Percentiles rank a stretch among this genome's conserved stretches.
These are phyloP conservation scores for Trichoderma atrobrunneum DNA, from an alignment of 2,329 filamentous ascomycete genomes.

Conservation along the genomic window DNA sequence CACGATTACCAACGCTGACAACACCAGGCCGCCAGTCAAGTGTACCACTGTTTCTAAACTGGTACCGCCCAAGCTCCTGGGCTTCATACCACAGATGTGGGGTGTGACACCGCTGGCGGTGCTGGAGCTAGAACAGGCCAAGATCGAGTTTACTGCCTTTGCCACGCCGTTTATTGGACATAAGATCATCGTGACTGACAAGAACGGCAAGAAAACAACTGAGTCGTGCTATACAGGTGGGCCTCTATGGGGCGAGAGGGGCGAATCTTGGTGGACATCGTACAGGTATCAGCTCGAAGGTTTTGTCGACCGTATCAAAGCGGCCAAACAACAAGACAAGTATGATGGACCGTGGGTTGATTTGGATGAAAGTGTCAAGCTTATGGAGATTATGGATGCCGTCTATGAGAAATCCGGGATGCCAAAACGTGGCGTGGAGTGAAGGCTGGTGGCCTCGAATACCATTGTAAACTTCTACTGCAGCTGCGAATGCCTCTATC, in stretches of 20 bases:
- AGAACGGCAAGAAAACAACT: neutral
- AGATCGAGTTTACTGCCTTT: neutral
- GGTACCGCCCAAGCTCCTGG: neutral
- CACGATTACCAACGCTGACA: neutral
- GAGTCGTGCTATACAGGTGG: neutral
- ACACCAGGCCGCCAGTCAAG: neutral
- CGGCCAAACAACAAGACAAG: neutral
- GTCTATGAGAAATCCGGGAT: neutral
- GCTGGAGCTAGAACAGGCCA: neutral
- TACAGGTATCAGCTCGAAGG: constrained; percentile 1
- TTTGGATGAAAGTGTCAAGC: neutral
- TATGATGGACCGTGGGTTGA: neutral
- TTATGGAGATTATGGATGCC: neutral
- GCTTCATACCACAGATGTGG: neutral
- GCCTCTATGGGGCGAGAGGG: neutral
- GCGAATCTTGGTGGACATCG: neutral
- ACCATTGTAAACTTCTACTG: neutral
- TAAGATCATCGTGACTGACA: neutral
- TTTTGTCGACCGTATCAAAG: neutral
- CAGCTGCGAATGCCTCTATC: neutral
- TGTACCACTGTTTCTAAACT: neutral
- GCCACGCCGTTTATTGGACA: neutral
- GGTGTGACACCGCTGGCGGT: neutral
- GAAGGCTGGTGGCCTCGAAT: neutral
- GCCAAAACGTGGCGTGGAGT: neutral